Percentiles rank a stretch among this genome's conserved stretches.
Conservation (phyloP, 345 rosid species). For the Citropsis articulata region DNA sequence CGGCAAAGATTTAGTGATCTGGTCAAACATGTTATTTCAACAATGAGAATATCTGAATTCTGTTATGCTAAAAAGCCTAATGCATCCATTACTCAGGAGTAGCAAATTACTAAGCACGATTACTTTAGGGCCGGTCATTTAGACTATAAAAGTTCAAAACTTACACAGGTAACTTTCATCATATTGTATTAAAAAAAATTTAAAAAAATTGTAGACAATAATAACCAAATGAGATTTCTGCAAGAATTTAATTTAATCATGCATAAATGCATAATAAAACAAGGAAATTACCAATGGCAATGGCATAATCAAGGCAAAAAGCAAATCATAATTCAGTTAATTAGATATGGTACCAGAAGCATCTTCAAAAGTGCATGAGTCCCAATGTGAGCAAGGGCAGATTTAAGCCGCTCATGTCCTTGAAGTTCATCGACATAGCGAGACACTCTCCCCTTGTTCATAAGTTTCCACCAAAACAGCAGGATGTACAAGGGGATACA, state of each 20-base stretch:
- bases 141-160: neutral
- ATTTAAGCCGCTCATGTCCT: slow-evolving; percentile 64
- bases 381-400: slow-evolving; percentile 89
- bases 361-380: slow-evolving; percentile 96
- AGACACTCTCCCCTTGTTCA: slow-evolving; percentile 90
- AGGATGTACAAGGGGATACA: slow-evolving; percentile 93
- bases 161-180: neutral
- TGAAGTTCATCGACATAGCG: slow-evolving; percentile 75
- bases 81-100: neutral
- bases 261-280: slow-evolving; percentile 1
- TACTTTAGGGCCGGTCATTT: neutral
- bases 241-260: neutral
- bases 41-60: neutral
- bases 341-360: slow-evolving; percentile 67
- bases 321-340: neutral
- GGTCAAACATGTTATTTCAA: neutral
- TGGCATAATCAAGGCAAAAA: neutral
- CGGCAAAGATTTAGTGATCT: neutral
- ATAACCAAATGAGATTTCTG: neutral
- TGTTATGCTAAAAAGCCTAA: neutral
- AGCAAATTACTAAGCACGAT: neutral
- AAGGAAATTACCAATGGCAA: neutral
- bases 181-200: neutral
- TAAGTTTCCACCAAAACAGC: slow-evolving; percentile 93
- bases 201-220: neutral